Base-by-base conservation (phyloP, 2,329 filamentous ascomycete species). In the Sporothrix protearum region DNA sequence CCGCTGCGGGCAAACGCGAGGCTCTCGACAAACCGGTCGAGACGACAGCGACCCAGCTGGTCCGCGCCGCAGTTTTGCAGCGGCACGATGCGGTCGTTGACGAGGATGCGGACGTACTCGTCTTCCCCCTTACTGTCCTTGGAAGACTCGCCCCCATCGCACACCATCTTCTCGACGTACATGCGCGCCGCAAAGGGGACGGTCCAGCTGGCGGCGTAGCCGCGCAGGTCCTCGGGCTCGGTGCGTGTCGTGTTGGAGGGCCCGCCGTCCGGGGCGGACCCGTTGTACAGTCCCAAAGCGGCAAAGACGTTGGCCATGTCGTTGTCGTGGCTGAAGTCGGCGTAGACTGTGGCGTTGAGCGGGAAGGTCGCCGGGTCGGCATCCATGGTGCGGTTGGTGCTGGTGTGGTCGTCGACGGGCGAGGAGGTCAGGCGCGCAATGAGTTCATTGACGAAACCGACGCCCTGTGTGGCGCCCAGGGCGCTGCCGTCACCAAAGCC, bases 301-400 rank as follows among this genome's bases (percentile, higher is more conserved):
- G 88, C 89, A 78, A 92, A 92, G 7, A 96, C 88, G 8, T 87
- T 86, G 39, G 87, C 88, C 89, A 97, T 93, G 78, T 91, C 89
- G 79, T 96, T 97, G 80, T 97, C 94, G 80, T 97, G 94, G 74
- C 90, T 92, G 78, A 97, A 97, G 80, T 97, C 94, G 0, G 93
- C 94, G 77, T 96, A 97, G 1, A 97, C 81, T 12, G 81, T 82
- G 57, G 83, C 80, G 73, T 86, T 85, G 0, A 97, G 82, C 0
- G 94, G 94, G 77, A 97, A 97, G 0, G 92, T 94, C 7, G 80
- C 78, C 0, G 86, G 81, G 72, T 88, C 84, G 5, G 82, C 82
- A 78, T 96, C 92, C 0, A 97, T 85, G 0, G 94, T 97, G 47
- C 82, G 83, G 80, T 97, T 97, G 6, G 90, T 93, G 70, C 85